phyloP scores from a whole-genome alignment of 2,329 filamentous ascomycete species.

The Geosmithia morbida region DNA sequence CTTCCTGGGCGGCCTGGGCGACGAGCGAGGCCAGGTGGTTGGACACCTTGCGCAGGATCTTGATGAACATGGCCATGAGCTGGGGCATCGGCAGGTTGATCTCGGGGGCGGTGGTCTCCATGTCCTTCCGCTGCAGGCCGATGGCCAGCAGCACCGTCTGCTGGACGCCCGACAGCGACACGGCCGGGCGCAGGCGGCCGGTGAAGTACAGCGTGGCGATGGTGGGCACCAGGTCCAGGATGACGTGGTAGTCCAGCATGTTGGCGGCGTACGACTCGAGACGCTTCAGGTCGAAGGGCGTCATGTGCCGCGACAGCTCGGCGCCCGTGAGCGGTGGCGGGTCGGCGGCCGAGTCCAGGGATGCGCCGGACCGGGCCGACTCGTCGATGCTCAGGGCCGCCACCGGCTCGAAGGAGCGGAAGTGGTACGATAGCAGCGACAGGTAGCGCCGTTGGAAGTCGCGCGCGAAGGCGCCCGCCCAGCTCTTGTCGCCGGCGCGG shows the following conservation, averaged over 20 bases:
- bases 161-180: conserved; percentile 72
- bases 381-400: conserved; percentile 81
- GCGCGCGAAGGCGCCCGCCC: conserved; percentile 80
- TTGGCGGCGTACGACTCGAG: conserved; percentile 93
- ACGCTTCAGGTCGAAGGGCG: conserved; percentile 88
- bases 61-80: conserved; percentile 92
- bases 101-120: conserved; percentile 70
- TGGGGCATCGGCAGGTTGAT: conserved; percentile 61
- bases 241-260: conserved; percentile 94
- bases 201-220: conserved; percentile 78
- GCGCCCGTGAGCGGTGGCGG: conserved; percentile 49
- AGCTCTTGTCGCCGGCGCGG: conserved; percentile 53
- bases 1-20: conserved; percentile 55
- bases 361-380: conserved; percentile 56
- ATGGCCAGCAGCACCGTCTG: conserved; percentile 78
- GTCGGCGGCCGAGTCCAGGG: conserved; percentile 47
- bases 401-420: conserved; percentile 64
- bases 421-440: conserved; percentile 80
- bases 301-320: conserved; percentile 65
- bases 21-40: conserved; percentile 63
- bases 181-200: conserved; percentile 49
- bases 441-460: conserved; percentile 96
- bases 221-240: conserved; percentile 77
- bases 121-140: conserved; percentile 77
- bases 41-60: conserved; percentile 80